Percentiles rank a stretch among this genome's conserved stretches.
phyloP scores from a whole-genome alignment of 1,284 basidiomycete genomes.

The Athelia psychrophila region DNA sequence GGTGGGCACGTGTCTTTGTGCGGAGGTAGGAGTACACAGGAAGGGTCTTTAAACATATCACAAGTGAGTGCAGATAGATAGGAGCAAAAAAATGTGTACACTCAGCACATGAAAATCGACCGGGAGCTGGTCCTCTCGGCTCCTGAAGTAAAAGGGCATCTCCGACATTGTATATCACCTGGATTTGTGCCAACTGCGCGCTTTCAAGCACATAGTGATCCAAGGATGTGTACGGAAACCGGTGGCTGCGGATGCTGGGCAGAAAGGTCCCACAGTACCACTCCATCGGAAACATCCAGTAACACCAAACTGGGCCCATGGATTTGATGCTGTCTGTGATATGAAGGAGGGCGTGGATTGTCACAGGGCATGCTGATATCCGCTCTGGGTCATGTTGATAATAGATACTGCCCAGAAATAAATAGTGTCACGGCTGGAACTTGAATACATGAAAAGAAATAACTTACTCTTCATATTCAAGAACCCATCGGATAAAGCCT shows the following conservation, averaged over 20 bases:
- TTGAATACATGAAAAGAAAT: background rate
- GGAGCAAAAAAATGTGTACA: background rate
- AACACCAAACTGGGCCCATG: conserved; percentile 21
- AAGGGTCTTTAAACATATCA: background rate
- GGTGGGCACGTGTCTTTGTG: background rate
- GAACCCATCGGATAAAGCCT: conserved; percentile 26
- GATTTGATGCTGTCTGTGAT: conserved; percentile 18
- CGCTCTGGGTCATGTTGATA: conserved; percentile 19
- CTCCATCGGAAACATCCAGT: conserved; percentile 27
- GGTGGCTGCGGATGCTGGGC: conserved; percentile 1
- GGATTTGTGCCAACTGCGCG: background rate
- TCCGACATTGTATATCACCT: background rate
- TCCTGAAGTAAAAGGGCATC: background rate
- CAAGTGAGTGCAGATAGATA: background rate
- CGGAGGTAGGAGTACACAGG: background rate
- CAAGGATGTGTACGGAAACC: background rate
- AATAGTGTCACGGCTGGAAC: background rate
- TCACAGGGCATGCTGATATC: conserved; percentile 19
- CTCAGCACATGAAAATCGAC: background rate
- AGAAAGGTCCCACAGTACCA: conserved; percentile 20
- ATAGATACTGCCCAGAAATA: conserved; percentile 17
- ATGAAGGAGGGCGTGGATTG: conserved; percentile 25
- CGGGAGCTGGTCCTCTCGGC: background rate
- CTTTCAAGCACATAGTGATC: conserved; percentile 1
- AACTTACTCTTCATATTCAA: conserved; percentile 27